phyloP scores from a whole-genome alignment of 768 basidiomycete genomes.

The Tubosaeta sp. region DNA sequence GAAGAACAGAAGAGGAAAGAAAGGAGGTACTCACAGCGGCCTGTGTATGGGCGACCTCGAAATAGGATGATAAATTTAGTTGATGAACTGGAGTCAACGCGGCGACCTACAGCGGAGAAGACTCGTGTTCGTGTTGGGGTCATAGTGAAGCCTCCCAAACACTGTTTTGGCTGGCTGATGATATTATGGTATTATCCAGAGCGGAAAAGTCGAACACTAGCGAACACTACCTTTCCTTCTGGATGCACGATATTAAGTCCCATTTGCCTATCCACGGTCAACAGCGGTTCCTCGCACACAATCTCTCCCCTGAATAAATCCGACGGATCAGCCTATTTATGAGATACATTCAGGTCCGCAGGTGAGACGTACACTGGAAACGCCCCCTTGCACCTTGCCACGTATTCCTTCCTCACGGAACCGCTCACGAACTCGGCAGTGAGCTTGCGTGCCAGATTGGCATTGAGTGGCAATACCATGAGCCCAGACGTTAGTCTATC shows the following conservation, averaged over 20 bases:
- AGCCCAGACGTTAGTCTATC: conserved; percentile 93
- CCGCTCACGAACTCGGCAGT: conserved; percentile 81
- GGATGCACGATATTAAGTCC: conserved; percentile 95
- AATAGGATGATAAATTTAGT: conserved; percentile 2
- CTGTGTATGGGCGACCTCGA: conserved; percentile 82
- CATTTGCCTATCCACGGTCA: conserved; percentile 95
- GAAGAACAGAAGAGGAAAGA: not conserved
- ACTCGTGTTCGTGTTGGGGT: conserved; percentile 73
- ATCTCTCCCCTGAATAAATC: conserved; percentile 58
- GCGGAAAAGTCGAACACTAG: not conserved
- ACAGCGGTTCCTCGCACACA: conserved; percentile 77
- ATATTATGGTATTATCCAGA: not conserved
- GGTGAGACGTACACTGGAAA: conserved; percentile 73
- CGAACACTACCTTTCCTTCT: conserved; percentile 72
- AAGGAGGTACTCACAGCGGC: conserved; percentile 65
- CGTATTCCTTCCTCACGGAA: conserved; percentile 85
- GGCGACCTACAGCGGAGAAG: conserved; percentile 71
- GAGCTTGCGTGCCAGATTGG: conserved; percentile 61
- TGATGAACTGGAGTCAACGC: not conserved
- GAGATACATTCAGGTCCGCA: not conserved
- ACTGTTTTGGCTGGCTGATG: conserved; percentile 85
- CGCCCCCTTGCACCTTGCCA: conserved; percentile 80
- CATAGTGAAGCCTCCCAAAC: conserved; percentile 80
- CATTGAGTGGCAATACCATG: conserved; percentile 85
- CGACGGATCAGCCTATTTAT: not conserved